Percentiles rank a stretch among this genome's conserved stretches.
Conservation (phyloP, 2,329 filamentous ascomycete species). For the Neofusicoccum parvum region DNA sequence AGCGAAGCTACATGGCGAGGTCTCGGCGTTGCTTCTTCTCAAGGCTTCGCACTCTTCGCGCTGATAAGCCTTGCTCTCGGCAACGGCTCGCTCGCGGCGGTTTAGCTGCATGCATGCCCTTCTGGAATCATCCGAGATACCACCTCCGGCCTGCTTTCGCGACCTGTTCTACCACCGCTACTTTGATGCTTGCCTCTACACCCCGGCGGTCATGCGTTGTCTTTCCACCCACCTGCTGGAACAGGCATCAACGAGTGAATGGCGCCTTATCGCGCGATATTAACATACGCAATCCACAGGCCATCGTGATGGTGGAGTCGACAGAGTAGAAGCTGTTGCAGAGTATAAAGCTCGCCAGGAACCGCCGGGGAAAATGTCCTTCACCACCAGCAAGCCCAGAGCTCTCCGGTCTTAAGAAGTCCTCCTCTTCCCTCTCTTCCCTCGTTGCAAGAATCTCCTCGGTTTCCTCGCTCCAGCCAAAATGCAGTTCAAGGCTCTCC, state of each 20-base stretch:
- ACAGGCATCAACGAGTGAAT: neutral
- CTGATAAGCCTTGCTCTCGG: slow-evolving; percentile 6
- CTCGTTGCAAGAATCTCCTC: no score
- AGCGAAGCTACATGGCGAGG: neutral
- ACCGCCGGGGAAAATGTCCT: neutral
- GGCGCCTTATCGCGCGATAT: slow-evolving; percentile 8
- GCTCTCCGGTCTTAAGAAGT: neutral
- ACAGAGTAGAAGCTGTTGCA: neutral
- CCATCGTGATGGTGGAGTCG: neutral
- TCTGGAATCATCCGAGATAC: neutral
- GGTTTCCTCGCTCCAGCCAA: no score
- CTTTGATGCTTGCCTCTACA: no score
- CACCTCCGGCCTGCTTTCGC: no score
- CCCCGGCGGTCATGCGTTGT: neutral
- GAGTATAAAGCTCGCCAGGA: neutral
- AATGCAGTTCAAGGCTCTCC: no score
- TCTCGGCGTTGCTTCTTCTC: slow-evolving; percentile 1
- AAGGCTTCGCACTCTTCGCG: neutral
- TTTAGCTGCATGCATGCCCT: neutral
- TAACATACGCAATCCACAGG: neutral
- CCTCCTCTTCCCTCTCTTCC: neutral
- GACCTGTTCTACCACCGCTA: no score
- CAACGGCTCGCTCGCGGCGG: neutral
- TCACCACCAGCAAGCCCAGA: neutral
- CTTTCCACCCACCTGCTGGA: neutral